Conservation (phyloP, 768 basidiomycete species). For the Mycena belliarum region DNA sequence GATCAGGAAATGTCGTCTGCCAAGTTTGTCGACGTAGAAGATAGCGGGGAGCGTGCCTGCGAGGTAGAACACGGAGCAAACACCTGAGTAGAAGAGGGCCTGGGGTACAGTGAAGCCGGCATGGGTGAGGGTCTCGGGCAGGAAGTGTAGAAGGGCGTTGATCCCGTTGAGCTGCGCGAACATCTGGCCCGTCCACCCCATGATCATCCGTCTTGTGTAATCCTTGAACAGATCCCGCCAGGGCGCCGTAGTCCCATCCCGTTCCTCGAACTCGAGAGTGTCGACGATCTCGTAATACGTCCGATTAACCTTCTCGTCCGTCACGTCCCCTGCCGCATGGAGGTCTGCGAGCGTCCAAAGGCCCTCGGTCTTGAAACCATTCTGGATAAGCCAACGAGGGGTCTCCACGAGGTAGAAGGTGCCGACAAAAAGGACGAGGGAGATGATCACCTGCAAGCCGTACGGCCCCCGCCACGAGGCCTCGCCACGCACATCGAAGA, state of each 20-base stretch:
- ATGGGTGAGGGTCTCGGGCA: slow-evolving; percentile 52
- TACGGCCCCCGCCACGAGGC: slow-evolving; percentile 61
- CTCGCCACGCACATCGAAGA: slow-evolving; percentile 43
- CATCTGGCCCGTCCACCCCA: slow-evolving; percentile 57
- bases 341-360: slow-evolving; percentile 57
- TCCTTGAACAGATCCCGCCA: slow-evolving; percentile 53
- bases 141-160: slow-evolving; percentile 58
- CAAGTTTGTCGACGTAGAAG: slow-evolving; percentile 53
- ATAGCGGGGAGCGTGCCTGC: slow-evolving; percentile 54
- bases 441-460: slow-evolving; percentile 53
- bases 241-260: slow-evolving; percentile 30
- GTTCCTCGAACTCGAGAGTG: slow-evolving; percentile 35
- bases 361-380: slow-evolving; percentile 52
- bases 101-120: slow-evolving; percentile 46
- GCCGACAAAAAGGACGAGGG: slow-evolving; percentile 47
- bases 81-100: slow-evolving; percentile 47
- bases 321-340: slow-evolving; percentile 49
- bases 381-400: slow-evolving; percentile 55
- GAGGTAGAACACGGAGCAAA: slow-evolving; percentile 50
- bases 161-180: slow-evolving; percentile 59
- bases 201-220: slow-evolving; percentile 48
- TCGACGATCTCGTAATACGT: slow-evolving; percentile 47
- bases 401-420: slow-evolving; percentile 52
- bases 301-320: slow-evolving; percentile 42
- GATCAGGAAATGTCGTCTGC: slow-evolving; percentile 52